Base-by-base conservation (phyloP, 139 green algal genomes). In the Trebouxia sp. region DNA sequence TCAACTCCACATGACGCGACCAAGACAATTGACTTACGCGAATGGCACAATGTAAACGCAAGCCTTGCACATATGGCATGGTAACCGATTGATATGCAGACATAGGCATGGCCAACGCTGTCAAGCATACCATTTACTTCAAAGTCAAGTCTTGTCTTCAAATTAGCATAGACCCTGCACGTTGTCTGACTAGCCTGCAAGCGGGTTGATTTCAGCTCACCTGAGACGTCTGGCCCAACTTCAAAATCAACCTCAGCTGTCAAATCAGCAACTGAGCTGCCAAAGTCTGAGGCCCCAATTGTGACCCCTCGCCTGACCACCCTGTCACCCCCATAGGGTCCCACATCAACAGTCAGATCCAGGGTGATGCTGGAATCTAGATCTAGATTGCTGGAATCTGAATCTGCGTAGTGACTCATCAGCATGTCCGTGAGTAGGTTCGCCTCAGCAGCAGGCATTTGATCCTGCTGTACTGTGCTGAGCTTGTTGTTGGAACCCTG, bases 171-270 rank as follows among this genome's bases (percentile, higher is more conserved):
- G 50, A 32, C 45, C 17, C 28, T 24, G 17, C 39, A 28, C 56
- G 38, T 24, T 12, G n/a, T 39, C 9, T 39, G 56, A 28, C 28
- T 7, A 39, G n/a, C n/a, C 1, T 39, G 2, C 6, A 6, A 35
- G 8, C 11, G 1, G 39, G 17, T 41, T 67, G 56, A 41, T n/a
- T n/a, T n/a, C n/a, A 12, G 37, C 62, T 72, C 62, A 72, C 62
- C 37, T 72, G 62, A 72, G 14, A 72, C 62, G 28, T 72, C 62
- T 30, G 62, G 62, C 3, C 32, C 62, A 45, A 72, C 37, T 35
- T 72, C 62, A 41, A 72, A 72, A 24, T 72, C 62, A 22, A 72
- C 62, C 62, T 72, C 62, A 32, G 62, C 62, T 7, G 35, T 45
- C 10, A 72, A 30, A 0, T 72, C 62, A 30, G 62, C 37, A 26